Evolutionary conservation across 2,329 filamentous ascomycete species (phyloP).

Genomic region (Beauveria asiatica): DNA sequence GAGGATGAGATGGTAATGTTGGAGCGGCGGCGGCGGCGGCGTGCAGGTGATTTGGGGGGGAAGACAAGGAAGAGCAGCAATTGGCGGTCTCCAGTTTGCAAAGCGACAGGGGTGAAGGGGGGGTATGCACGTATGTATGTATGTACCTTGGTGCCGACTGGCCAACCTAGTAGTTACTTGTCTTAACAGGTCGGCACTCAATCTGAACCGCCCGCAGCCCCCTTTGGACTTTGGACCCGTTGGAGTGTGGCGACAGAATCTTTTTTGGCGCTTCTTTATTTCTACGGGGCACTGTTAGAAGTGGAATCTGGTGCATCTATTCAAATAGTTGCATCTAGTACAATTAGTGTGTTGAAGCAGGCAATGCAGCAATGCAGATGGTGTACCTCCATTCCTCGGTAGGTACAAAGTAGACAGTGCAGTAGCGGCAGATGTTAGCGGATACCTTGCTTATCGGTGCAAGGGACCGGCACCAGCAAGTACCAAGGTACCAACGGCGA

Average conservation of each 20-base stretch:
- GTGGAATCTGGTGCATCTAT: neutral
- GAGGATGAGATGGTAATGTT: constrained; percentile 9
- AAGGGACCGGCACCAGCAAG: no score
- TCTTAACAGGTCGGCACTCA: neutral
- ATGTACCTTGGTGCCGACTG: no score
- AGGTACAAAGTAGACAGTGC: no score
- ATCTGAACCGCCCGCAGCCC: constrained; percentile 7
- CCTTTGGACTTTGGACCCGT: neutral
- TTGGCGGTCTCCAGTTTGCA: constrained; percentile 8
- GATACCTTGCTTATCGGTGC: no score
- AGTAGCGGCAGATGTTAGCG: no score
- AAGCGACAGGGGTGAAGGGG: neutral
- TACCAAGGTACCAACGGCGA: no score
- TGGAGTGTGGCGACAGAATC: neutral
- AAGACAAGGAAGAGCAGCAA: neutral
- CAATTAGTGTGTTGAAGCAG: neutral
- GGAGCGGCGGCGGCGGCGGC: neutral
- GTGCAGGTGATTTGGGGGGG: constrained; percentile 2
- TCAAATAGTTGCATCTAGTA: neutral
- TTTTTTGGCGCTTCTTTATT: neutral
- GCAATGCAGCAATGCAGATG: no score
- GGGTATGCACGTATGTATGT: no score
- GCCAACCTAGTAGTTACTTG: no score
- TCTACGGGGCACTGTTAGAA: neutral
- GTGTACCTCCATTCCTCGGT: no score